phyloP scores from a whole-genome alignment of 2,329 filamentous ascomycete species.

The Drechslerella stenobrocha region DNA sequence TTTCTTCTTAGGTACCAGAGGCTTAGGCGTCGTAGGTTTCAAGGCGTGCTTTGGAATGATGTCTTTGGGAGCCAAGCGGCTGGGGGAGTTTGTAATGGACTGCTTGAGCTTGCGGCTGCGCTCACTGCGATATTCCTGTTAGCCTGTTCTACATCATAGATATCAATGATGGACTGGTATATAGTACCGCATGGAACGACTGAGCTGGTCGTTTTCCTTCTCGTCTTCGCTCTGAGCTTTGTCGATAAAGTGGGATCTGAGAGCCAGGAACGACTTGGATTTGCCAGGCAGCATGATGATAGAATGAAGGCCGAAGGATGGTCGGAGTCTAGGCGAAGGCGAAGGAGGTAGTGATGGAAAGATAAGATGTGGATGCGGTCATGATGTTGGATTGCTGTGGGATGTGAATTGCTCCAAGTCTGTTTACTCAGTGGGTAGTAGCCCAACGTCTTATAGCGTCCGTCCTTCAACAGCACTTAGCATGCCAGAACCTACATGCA shows the following conservation, averaged over 20 bases:
- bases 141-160: too few relatives aligned
- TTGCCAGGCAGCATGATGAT: not conserved
- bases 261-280: constrained; percentile 4
- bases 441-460: too few relatives aligned
- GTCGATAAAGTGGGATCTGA: not conserved
- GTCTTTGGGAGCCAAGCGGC: constrained; percentile 11
- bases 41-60: not conserved
- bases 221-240: not conserved
- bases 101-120: constrained; percentile 27
- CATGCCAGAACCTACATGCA: too few relatives aligned
- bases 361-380: not conserved
- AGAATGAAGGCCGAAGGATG: not conserved
- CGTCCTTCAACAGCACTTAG: too few relatives aligned
- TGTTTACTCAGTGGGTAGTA: too few relatives aligned
- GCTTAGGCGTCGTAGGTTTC: too few relatives aligned
- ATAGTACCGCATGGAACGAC: constrained; percentile 6
- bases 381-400: too few relatives aligned
- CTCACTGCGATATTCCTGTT: not conserved
- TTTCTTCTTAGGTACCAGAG: too few relatives aligned
- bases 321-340: not conserved
- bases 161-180: not conserved
- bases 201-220: not conserved
- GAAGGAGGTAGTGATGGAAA: not conserved
- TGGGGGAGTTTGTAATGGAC: constrained; percentile 20
- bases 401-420: too few relatives aligned